Evolutionary conservation across 1,139 yeast genomes (phyloP), one percentile per base, ranked within the genome.

Genomic region (Yamadazyma kanchanaburiensis): DNA sequence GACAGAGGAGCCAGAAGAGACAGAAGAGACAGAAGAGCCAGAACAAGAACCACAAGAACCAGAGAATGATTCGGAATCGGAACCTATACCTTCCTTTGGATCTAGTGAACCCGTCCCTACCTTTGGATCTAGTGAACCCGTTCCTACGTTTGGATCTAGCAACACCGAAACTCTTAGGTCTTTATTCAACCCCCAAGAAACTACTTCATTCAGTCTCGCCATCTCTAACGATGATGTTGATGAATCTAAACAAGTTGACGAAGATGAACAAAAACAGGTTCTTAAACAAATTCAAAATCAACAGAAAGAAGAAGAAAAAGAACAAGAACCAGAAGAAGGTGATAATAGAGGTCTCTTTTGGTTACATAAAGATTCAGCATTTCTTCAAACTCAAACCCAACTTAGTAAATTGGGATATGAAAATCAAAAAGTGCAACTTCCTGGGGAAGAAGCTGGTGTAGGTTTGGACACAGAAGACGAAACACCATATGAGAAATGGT

Each of bases 341-440:
- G 12, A 24, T n/a, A 27, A 22, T 21, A 50, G 62, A 29, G 89
- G 91, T 0, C 63, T 89, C 20, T 89, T 89, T 55, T 89, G 94
- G 72, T 61, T 80, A 3, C 96, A 89, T 51, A 64, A 68, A 9
- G 84, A 83, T 18, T 88, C 96, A 0, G 96, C 96, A 0, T 91
- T 86, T 55, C 64, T 89, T 44, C 75, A 74, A 31, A 80, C 96
- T 0, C 97, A 88, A 55, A 69, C 95, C 0, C 95, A 86, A 51
- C 54, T 87, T 29, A 74, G 74, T 37, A 80, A 78, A 46, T 49
- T 87, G 22, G 70, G 70, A n/a, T 46, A 45, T 10, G 37, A 42
- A 5, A 49, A 45, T 11, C 58, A 54, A 25, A 40, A 38, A 10
- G 38, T 59, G 15, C 45, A 40, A 23, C 51, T 68, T 25, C 73